Evolutionary conservation across 2,329 filamentous ascomycete species (phyloP), one percentile per base, ranked within the genome.

Genomic region (Trichoderma afroharzianum): DNA sequence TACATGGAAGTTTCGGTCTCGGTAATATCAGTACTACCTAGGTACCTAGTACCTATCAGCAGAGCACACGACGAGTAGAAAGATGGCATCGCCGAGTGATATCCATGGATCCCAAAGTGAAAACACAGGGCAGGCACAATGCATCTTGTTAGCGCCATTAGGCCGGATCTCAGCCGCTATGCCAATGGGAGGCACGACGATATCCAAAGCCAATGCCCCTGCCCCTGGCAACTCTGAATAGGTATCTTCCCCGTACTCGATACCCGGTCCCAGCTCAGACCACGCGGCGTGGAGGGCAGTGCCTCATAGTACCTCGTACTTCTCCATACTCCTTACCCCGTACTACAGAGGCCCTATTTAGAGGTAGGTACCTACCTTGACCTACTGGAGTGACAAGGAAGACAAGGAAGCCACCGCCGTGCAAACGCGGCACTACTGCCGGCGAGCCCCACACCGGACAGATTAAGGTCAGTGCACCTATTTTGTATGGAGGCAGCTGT

Each of bases 401-500:
- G 36, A 62, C 57, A 36, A 69, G 57, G 36, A 61, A 69, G 39
- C 66, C 36, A 68, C 67, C 63, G 32, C 50, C 67, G 55, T 68
- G 36, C 64, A 72, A 68, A 72, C 59, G 58, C 70, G 70, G 70
- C 21, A 58, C 63, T 55, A 68, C 66, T 72, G 64, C 70, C 70
- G 70, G 70, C 26, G 24, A 53, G 63, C 63, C 57, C 70, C 39
- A 63, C 70, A n/a, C 58, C 68, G 30, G 59, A 33, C 59, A 63
- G 68, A 70, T 70, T 39, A 53, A 70, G 67, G 59, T 57, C 32
- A 57, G 43, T 63, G 68, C 36, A 53, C 33, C 18, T 62, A 30
- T 50, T 53, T 36, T 33, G 63, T 53, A 33, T 55, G 63, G 47
- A 55, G 63, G 50, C 47, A 53, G 26, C 50, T 50, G 66, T 28